Evolutionary conservation across 2,329 filamentous ascomycete species (phyloP), one percentile per base, ranked within the genome.

Genomic region (Emergomyces pasteurianus): DNA sequence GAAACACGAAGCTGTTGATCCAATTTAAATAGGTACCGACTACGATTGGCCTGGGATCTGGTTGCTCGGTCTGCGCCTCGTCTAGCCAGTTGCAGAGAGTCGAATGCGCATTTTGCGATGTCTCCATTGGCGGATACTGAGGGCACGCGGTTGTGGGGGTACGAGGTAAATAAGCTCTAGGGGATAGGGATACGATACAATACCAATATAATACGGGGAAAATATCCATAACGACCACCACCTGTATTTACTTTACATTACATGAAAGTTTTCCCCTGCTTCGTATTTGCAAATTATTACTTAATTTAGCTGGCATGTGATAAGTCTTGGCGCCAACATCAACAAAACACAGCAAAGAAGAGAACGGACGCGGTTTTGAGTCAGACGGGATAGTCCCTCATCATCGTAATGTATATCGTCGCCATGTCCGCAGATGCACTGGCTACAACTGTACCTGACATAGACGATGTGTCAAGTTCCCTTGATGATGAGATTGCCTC

Each of bases 401-500:
- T 52, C 26, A n/a, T 16, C 23, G 50, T 58, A 36, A 9, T 34
- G 23, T 23, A 34, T 28, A 8, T 21, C 23, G 42, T 49, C n/a
- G 46, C n/a, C 28, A 58, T 58, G 56, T 40, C 56, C 36, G 42
- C 18, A 18, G 31, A 50, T 31, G 56, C n/a, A 4, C 34, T 21
- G 26, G 9, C 34, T n/a, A 56, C 53, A 12, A 16, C 53, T 38
- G 21, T 4, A n/a, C 34, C 38, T 12, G 23, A n/a, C 6, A 49
- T 28, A 54, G 58, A 53, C 26, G 58, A 54, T 34, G 46, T 21
- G 23, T 36, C 34, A 28, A 52, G 36, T 42, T 8, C 66, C 69
- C 67, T 77, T 9, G 76, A 78, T 61, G 67, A 69, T 1, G 75
- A 78, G 43, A 78, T 79, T 50, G 64, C 67, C 31, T 67, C 70